phyloP scores from a whole-genome alignment of 768 basidiomycete genomes.

The Podaxis pistillaris region DNA sequence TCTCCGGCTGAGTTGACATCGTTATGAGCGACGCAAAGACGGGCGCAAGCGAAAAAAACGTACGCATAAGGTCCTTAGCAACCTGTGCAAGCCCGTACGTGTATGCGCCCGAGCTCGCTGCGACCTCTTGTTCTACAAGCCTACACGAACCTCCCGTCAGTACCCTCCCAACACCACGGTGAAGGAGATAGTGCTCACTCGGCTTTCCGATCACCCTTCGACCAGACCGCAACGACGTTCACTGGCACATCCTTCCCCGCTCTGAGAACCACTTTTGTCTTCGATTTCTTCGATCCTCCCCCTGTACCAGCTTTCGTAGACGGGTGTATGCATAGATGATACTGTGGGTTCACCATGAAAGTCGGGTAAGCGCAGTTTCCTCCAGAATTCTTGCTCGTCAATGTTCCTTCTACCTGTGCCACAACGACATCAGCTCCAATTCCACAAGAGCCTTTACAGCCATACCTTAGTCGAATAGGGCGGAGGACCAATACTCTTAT shows the following conservation, averaged over 20 bases:
- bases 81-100: slow-evolving; percentile 70
- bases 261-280: slow-evolving; percentile 46
- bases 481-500: slow-evolving; percentile 35
- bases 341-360: slow-evolving; percentile 92
- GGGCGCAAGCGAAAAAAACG: slow-evolving; percentile 13
- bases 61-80: slow-evolving; percentile 54
- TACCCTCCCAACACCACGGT: too few relatives aligned
- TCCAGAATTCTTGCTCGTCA: slow-evolving; percentile 74
- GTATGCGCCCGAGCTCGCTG: slow-evolving; percentile 77
- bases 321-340: slow-evolving; percentile 59
- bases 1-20: slow-evolving; percentile 54
- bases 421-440: not conserved
- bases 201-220: slow-evolving; percentile 66
- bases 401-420: slow-evolving; percentile 56
- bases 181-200: slow-evolving; percentile 53
- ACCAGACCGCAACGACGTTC: slow-evolving; percentile 74
- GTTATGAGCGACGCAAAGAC: not conserved
- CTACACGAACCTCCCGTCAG: slow-evolving; percentile 26
- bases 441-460: not conserved
- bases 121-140: slow-evolving; percentile 64
- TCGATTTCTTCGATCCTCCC: slow-evolving; percentile 24
- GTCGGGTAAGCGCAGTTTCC: slow-evolving; percentile 80
- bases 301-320: slow-evolving; percentile 16
- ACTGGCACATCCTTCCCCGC: slow-evolving; percentile 67
- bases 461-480: slow-evolving; percentile 41